These are phyloP conservation scores for Phanerodontia chrysosporium DNA, from an alignment of 768 basidiomycete species.

Conservation along the genomic window DNA sequence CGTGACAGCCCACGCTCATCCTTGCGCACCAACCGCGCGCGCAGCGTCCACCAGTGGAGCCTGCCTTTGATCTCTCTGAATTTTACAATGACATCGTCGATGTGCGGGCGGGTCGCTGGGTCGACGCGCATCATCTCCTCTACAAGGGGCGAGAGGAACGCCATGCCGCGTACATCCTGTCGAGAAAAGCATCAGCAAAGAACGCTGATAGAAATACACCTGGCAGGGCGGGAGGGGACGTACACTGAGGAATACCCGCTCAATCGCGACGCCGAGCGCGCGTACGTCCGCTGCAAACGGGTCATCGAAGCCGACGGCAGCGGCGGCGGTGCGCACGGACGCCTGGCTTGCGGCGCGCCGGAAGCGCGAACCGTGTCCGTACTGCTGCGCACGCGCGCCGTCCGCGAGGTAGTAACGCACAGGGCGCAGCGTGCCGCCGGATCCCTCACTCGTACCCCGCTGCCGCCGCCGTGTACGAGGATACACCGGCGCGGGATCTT, in stretches of 20 bases:
- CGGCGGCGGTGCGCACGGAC: slow-evolving; percentile 19
- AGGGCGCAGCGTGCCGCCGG: slow-evolving; percentile 21
- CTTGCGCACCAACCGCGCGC: slow-evolving; percentile 5
- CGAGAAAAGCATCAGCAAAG: too few species aligned
- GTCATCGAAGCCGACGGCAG: slow-evolving; percentile 10
- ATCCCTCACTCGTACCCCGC: too few species aligned
- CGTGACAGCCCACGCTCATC: slow-evolving; percentile 1
- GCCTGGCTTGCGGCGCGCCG: background rate
- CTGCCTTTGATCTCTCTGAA: slow-evolving; percentile 8
- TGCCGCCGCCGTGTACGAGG: slow-evolving; percentile 17
- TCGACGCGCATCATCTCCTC: slow-evolving; percentile 22
- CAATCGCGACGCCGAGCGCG: slow-evolving; percentile 12
- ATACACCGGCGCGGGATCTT: slow-evolving; percentile 16
- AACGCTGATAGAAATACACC: too few species aligned
- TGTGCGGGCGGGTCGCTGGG: slow-evolving; percentile 24
- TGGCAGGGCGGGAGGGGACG: background rate
- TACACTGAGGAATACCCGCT: background rate
- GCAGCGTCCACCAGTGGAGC: slow-evolving; percentile 7
- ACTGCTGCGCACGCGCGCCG: slow-evolving; percentile 21
- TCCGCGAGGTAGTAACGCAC: slow-evolving; percentile 25
- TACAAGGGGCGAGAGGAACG: slow-evolving; percentile 24
- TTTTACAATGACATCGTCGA: slow-evolving; percentile 12
- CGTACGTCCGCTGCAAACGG: slow-evolving; percentile 22
- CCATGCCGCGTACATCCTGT: slow-evolving; percentile 20
- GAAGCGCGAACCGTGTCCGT: slow-evolving; percentile 5